Evolutionary conservation across 495 filamentous ascomycete species (phyloP).

Genomic region (Pyrenula aspistea): DNA sequence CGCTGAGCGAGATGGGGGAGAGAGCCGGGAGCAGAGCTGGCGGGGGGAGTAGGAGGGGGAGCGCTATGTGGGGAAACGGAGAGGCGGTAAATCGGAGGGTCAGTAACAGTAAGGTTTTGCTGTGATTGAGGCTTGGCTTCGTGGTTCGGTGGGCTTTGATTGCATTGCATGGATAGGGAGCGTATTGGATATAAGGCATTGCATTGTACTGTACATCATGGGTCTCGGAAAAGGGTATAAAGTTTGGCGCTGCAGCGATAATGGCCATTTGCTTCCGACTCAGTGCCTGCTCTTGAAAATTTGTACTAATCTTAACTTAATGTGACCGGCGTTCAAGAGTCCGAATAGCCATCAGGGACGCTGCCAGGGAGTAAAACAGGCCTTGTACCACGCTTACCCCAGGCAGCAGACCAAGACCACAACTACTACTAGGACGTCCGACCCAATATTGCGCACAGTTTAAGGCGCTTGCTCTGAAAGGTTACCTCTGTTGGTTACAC

Average conservation of each 20-base stretch:
- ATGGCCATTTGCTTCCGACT: no score
- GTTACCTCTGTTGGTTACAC: no score
- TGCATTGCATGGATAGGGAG: background rate
- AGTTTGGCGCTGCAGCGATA: background rate
- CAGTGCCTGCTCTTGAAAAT: no score
- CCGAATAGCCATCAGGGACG: no score
- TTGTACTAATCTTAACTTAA: no score
- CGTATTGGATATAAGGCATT: background rate
- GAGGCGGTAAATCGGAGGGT: slow-evolving; percentile 13
- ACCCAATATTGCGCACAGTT: no score
- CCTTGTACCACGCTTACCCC: no score
- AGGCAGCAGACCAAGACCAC: no score
- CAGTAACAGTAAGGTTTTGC: slow-evolving; percentile 17
- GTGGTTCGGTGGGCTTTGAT: background rate
- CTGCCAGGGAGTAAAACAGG: no score
- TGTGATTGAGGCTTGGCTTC: slow-evolving; percentile 2
- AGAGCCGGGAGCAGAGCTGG: slow-evolving; percentile 4
- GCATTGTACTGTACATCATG: background rate
- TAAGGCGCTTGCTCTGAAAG: no score
- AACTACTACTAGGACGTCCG: no score
- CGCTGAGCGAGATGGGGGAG: slow-evolving; percentile 12
- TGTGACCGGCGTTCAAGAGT: no score
- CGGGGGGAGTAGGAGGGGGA: slow-evolving; percentile 5
- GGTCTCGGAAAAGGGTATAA: background rate
- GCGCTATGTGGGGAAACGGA: background rate